Base-by-base conservation (phyloP, 768 basidiomycete genomes). In the Tubosaeta sp. region DNA sequence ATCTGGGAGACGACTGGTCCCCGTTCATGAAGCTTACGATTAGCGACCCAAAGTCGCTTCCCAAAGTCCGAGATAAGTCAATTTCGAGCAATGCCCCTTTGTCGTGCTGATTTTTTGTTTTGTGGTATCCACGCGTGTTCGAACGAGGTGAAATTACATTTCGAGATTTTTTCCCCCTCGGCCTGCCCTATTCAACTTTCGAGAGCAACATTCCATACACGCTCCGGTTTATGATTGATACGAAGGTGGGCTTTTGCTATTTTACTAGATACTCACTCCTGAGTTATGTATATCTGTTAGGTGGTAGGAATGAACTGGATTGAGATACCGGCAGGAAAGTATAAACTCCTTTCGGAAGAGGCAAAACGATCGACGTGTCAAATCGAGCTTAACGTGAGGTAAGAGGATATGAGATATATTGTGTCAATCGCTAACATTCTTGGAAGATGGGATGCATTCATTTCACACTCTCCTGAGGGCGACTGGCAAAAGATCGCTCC, bases 251-350 rank as follows among this genome's bases (percentile, higher is more conserved):
- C 56, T 5, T 1, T 30, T n/a, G 9, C 44, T 31, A 7, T 27
- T 21, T 18, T 21, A 12, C 6, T 43, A 7, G 13, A n/a, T 39
- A 19, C 24, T 10, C 3, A 47, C 24, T 46, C 39, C 10, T 4
- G 6, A 36, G 38, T 59, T 30, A 52, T 43, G 3, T 18, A 52
- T 46, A 21, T 2, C 55, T 22, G 1, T 32, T 38, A 94, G 90
- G 84, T 99, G 27, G 86, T 94, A 44, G 96, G 96, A 9, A 98
- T 99, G 96, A 98, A 97, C 65, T 99, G 96, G 95, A 87, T 99
- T 46, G 93, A 98, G 70, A 74, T 96, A 9, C 87, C 87, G 5
- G 83, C 87, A 4, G 90, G 90, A 3, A 82, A 83, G 58, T 99
- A 96, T 63, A 73, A 74, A 12, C 63, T 94, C 18, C 51, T 84